Evolutionary conservation across 2,329 filamentous ascomycete species (phyloP), one percentile per base, ranked within the genome.

Genomic region (Ceratocystis destructans): DNA sequence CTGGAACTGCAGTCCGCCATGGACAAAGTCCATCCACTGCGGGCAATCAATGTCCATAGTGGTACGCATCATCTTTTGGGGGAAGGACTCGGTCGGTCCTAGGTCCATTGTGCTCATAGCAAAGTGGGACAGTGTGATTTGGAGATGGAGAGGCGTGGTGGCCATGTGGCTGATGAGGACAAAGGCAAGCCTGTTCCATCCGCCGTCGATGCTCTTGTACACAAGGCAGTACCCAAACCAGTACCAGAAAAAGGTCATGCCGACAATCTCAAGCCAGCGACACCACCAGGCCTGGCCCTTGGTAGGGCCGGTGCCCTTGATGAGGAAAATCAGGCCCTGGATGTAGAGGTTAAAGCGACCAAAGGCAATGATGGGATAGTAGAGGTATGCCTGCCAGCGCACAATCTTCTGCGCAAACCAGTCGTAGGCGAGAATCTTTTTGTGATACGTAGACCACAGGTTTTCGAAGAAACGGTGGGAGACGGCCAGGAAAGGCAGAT

Each of bases 31-130:
- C 12, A 96, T 79, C 90, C 91, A 96, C 12, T 82, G 79, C 0
- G 90, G 89, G 72, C 90, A 96, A 73, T 94, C 90, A 25, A 96
- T 86, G 70, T 96, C 90, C 90, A 96, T 96, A 12, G 91, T 96
- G 0, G 91, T 96, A 70, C 92, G 86, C 59, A 96, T 80, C 87
- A 95, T 94, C 74, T 87, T 89, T 75, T 96, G 90, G 0, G 91
- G 85, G 74, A 96, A 96, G 0, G 89, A 94, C 74, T 96, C 91
- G 64, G 86, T 80, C 1, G 88, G 85, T 0, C 92, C 92, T 12
- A 96, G 80, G 71, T 96, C 90, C 10, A 89, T 83, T 0, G 91
- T 96, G 71, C 89, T 93, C 91, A 96, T 96, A 70, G 89, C 89
- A 75, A 95, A 96, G 75, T 96, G 91, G 1, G 89, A 94, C 20